Evolutionary conservation across 2,329 filamentous ascomycete species (phyloP), one percentile per base, ranked within the genome.

Genomic region (Penicillium janthinellum): DNA sequence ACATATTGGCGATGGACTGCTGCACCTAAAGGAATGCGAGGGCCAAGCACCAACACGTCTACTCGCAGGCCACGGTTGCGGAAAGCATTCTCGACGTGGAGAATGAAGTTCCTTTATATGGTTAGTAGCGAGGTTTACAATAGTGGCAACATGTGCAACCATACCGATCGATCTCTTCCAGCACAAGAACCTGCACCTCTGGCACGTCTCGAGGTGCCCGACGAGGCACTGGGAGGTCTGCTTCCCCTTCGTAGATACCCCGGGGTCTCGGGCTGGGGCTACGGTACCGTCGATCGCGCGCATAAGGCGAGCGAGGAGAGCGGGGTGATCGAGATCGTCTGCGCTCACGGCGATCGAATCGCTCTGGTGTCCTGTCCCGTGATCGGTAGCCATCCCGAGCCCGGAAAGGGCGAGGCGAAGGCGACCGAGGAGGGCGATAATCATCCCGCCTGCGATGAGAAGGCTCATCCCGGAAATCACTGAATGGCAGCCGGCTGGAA

Each of bases 1-100:
- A 93, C 80, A 39, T 96, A 90, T 72, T 96, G 92, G 54, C 90
- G 85, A 66, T 91, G 88, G 54, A 97, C 86, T n/a, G 96, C 88
- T 5, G 89, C 86, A 38, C 89, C 86, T 62, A 93, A 87, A 17
- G 90, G 86, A 48, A 96, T 86, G 22, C 90, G 87, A 34, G 91
- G 88, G 57, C 88, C 89, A 48, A 97, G 81, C 66, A 90, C 89
- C 77, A 96, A 88, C 20, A 92, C 88, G 68, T 96, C 90, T 14
- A 89, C 88, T 60, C 85, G 88, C 39, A 98, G 80, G 2, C 88
- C 87, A 56, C 88, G 87, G 37, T 84, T 83, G 59, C 85, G 83
- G 73, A 98, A 96, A 0, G 87, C 84, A 37, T 84, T 84, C 72
- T 96, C 90, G 11, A 96, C 88, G 84, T 91, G 96, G 54, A 83